A percentile compares a stretch with the other conserved stretches of the same genome.
Evolutionary conservation across 768 basidiomycete genomes (phyloP).

Genomic region (Boletus reticulatus): DNA sequence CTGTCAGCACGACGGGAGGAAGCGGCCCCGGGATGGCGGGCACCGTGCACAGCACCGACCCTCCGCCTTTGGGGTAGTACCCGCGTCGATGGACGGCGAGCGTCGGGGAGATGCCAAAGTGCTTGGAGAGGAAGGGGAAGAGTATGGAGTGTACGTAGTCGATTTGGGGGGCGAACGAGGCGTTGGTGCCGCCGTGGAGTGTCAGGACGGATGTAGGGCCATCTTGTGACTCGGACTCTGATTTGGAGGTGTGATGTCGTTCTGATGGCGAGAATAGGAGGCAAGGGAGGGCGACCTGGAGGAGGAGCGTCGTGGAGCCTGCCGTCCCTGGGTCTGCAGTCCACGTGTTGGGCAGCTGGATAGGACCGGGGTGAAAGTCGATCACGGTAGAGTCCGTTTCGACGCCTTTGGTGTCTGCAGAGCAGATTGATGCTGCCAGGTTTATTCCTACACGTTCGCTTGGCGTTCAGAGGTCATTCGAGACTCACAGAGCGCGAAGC

Average conservation of each 20-base stretch:
- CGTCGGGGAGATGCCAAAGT: slow-evolving; percentile 45
- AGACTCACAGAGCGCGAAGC: not conserved
- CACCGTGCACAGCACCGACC: slow-evolving; percentile 47
- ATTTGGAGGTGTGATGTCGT: not conserved
- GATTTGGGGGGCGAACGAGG: slow-evolving; percentile 66
- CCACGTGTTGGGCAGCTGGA: slow-evolving; percentile 40
- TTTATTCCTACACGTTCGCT: slow-evolving; percentile 48
- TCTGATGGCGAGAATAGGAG: slow-evolving; percentile 50
- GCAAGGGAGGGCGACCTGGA: slow-evolving; percentile 71
- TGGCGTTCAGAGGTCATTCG: not conserved
- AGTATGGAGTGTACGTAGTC: slow-evolving; percentile 68
- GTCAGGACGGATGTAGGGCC: slow-evolving; percentile 43
- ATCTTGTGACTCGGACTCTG: not conserved
- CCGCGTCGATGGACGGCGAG: slow-evolving; percentile 57
- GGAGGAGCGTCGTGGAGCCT: slow-evolving; percentile 66
- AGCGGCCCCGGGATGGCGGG: slow-evolving; percentile 40
- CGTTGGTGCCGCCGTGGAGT: slow-evolving; percentile 73
- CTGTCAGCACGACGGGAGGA: slow-evolving; percentile 46
- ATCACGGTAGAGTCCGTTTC: slow-evolving; percentile 49
- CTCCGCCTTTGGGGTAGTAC: slow-evolving; percentile 75
- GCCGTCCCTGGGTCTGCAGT: slow-evolving; percentile 56
- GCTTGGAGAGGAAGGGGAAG: slow-evolving; percentile 61
- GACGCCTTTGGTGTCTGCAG: slow-evolving; percentile 55
- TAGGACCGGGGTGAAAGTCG: slow-evolving; percentile 53
- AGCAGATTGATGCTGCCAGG: slow-evolving; percentile 60